Conservation (phyloP, 345 rosid species). For the Noccaea caerulescens region DNA sequence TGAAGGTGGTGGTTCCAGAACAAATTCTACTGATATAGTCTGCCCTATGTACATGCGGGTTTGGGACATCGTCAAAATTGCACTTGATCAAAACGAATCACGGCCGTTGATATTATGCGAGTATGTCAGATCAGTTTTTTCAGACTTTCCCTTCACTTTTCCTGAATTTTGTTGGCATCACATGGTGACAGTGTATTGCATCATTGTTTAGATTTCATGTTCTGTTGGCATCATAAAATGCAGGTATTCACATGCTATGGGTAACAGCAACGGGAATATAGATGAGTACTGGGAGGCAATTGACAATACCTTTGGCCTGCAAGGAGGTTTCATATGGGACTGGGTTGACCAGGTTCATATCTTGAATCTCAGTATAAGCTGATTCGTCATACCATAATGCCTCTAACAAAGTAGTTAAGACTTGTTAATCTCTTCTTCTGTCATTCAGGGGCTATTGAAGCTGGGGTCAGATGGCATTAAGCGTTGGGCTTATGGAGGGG, state of each 20-base stretch:
- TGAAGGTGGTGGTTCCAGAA: conserved; percentile 98
- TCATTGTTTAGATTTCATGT: conserved; percentile 21
- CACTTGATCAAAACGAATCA: conserved; percentile 78
- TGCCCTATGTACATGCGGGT: conserved; percentile 99
- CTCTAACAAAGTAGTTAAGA: conserved; percentile 7
- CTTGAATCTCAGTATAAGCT: conserved; percentile 10
- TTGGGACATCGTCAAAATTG: conserved; percentile 94
- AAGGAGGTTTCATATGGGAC: conserved; percentile 99
- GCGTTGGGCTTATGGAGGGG: conserved; percentile 99
- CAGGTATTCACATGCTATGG: conserved; percentile 99
- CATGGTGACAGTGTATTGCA: conserved; percentile 28
- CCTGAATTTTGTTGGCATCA: conserved; percentile 14
- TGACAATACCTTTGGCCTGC: conserved; percentile 91
- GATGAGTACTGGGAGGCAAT: conserved; percentile 94
- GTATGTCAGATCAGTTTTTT: conserved; percentile 56
- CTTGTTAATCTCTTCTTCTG: conserved; percentile 21
- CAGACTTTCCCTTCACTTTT: conserved; percentile 26
- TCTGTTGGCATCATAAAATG: conserved; percentile 35
- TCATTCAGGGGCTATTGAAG: conserved; percentile 71
- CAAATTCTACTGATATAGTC: conserved; percentile 83
- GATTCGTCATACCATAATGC: not conserved
- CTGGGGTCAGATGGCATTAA: conserved; percentile 65
- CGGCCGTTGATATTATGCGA: conserved; percentile 99
- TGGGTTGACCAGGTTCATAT: conserved; percentile 93
- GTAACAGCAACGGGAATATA: conserved; percentile 92